Conservation (phyloP, 2,329 filamentous ascomycete species). For the Drechslerella coelobrocha region DNA sequence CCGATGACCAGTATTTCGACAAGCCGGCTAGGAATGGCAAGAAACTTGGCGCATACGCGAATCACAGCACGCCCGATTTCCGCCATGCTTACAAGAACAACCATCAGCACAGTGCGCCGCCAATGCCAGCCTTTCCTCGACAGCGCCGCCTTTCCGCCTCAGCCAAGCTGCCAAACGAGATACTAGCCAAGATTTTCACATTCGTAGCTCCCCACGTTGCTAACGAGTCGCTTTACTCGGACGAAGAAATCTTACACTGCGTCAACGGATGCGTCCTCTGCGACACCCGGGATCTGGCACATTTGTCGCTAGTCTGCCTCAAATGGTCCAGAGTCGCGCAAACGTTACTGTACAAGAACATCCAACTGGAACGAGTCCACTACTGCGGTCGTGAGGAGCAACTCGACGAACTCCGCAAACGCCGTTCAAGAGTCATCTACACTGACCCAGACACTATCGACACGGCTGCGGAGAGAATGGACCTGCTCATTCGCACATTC, state of each 20-base stretch:
- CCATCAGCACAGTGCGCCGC: slow-evolving; percentile 36
- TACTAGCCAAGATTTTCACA: slow-evolving; percentile 78
- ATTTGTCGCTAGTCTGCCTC: slow-evolving; percentile 76
- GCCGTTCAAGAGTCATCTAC: slow-evolving; percentile 73
- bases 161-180: slow-evolving; percentile 68
- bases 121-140: slow-evolving; percentile 31
- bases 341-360: slow-evolving; percentile 74
- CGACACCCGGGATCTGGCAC: slow-evolving; percentile 84
- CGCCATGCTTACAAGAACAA: slow-evolving; percentile 42
- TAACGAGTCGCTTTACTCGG: slow-evolving; percentile 80
- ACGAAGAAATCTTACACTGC: slow-evolving; percentile 74
- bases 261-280: slow-evolving; percentile 90
- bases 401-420: slow-evolving; percentile 79
- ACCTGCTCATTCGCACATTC: slow-evolving; percentile 80
- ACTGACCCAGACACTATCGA: slow-evolving; percentile 79
- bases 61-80: slow-evolving; percentile 49
- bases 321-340: slow-evolving; percentile 71
- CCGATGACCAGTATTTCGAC: slow-evolving; percentile 39
- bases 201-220: slow-evolving; percentile 81
- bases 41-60: slow-evolving; percentile 41
- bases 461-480: slow-evolving; percentile 75
- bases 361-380: slow-evolving; percentile 92
- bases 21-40: slow-evolving; percentile 28
- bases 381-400: slow-evolving; percentile 88
- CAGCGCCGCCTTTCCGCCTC: slow-evolving; percentile 56